Conservation (phyloP, 208 protist species). For the Blastocrithidia nonstop region DNA sequence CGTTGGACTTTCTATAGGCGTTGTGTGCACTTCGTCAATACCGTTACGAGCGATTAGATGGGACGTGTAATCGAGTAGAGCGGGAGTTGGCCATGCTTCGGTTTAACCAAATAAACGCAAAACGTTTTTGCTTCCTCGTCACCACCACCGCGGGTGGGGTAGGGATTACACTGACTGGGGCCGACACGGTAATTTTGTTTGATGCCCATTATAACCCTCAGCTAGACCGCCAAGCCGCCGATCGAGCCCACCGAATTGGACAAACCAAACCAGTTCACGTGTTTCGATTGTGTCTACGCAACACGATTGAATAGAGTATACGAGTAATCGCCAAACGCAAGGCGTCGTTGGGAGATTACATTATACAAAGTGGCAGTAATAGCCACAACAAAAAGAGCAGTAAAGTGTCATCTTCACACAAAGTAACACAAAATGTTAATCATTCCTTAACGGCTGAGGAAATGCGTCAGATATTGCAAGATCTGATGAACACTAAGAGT, state of each 20-base stretch:
- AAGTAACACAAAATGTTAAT: too few species aligned
- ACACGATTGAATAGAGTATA: conserved; percentile 93
- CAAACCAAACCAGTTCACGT: conserved; percentile 91
- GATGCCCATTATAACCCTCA: conserved; percentile 97
- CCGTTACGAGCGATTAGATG: conserved; percentile 74
- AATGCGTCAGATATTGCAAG: conserved; percentile 3
- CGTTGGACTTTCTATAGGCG: conserved; percentile 76
- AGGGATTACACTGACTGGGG: conserved; percentile 95
- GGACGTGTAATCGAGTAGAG: conserved; percentile 62
- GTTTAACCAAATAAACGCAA: conserved; percentile 81
- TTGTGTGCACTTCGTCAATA: conserved; percentile 52
- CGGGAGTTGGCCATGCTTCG: conserved; percentile 87
- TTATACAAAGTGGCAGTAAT: conserved; percentile 48
- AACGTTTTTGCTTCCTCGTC: conserved; percentile 93
- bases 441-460: conserved; percentile 6
- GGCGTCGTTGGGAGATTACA: conserved; percentile 87
- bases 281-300: conserved; percentile 87
- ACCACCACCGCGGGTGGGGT: conserved; percentile 96
- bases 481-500: not conserved
- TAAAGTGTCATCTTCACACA: too few species aligned
- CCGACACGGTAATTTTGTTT: conserved; percentile 93
- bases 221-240: conserved; percentile 94
- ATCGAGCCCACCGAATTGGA: conserved; percentile 91
- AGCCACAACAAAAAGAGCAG: not conserved
- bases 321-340: conserved; percentile 85